Evolutionary conservation across 2,329 filamentous ascomycete species (phyloP).

Genomic region (Ophiocordyceps robertsii): DNA sequence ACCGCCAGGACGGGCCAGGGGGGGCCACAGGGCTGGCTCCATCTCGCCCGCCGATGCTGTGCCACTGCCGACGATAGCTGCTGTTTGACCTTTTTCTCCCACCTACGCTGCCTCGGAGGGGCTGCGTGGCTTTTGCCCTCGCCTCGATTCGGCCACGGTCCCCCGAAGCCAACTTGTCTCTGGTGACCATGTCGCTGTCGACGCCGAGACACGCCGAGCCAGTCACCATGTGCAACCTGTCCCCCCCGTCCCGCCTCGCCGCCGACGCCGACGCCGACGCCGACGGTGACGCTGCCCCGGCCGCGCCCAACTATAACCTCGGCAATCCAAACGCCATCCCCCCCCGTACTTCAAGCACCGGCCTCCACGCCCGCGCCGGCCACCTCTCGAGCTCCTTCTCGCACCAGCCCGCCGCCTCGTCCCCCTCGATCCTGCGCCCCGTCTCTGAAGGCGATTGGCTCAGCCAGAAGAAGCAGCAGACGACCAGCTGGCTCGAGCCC

Average conservation of each 20-base stretch:
- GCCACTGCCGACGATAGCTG: too few species aligned
- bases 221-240: background rate
- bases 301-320: background rate
- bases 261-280: background rate
- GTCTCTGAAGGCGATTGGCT: slow-evolving; percentile 52
- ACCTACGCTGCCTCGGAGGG: too few species aligned
- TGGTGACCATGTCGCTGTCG: background rate
- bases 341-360: slow-evolving; percentile 50
- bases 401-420: slow-evolving; percentile 4
- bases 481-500: slow-evolving; percentile 2
- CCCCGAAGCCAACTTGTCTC: too few species aligned
- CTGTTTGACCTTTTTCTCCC: too few species aligned
- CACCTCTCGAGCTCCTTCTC: slow-evolving; percentile 2
- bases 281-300: background rate
- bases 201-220: background rate
- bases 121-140: too few species aligned
- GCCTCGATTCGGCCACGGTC: too few species aligned
- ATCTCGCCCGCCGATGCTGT: too few species aligned
- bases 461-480: slow-evolving; percentile 15
- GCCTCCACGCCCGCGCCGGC: slow-evolving; percentile 9
- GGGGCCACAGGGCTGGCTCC: too few species aligned
- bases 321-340: slow-evolving; percentile 50
- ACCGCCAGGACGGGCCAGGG: too few species aligned
- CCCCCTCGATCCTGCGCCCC: slow-evolving; percentile 26
- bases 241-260: background rate